Evolutionary conservation across 163 green algal genomes (phyloP).

Genomic region (Scenedesmus sp.): DNA sequence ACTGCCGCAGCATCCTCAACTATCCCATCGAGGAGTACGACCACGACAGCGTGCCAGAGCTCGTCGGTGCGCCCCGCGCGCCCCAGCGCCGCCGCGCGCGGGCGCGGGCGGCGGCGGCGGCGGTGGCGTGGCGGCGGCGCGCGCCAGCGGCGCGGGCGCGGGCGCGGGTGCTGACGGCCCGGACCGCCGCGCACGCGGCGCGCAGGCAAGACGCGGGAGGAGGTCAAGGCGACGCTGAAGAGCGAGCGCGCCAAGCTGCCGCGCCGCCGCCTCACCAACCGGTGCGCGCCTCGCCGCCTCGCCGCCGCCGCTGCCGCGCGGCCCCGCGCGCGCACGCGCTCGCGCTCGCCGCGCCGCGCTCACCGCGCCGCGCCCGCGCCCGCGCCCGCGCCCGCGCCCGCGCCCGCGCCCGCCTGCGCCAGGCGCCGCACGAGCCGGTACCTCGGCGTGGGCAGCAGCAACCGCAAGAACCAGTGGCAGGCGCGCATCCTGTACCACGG

Average conservation of each 20-base stretch:
- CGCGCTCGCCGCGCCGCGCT: no score
- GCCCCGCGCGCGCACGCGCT: no score
- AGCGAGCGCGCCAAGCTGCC: slow-evolving; percentile 75
- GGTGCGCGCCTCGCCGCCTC: no score
- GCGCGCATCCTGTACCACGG: slow-evolving; percentile 80
- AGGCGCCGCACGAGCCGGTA: slow-evolving; percentile 72
- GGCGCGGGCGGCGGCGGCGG: no score
- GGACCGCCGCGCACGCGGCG: no score
- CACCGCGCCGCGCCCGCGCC: no score
- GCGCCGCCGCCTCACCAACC: slow-evolving; percentile 58
- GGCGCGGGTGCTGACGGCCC: no score
- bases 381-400: no score
- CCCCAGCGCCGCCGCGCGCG: background rate
- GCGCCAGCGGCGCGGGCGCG: no score
- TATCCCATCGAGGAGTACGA: slow-evolving; percentile 55
- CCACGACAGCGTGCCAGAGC: slow-evolving; percentile 63
- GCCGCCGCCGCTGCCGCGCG: no score
- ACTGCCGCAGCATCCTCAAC: slow-evolving; percentile 47
- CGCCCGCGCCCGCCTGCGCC: no score
- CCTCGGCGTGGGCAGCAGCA: slow-evolving; percentile 77
- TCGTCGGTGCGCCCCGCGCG: slow-evolving; percentile 60
- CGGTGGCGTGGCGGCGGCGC: no score
- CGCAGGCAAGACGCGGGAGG: slow-evolving; percentile 75
- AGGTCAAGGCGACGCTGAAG: slow-evolving; percentile 80
- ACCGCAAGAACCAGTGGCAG: slow-evolving; percentile 86